Evolutionary conservation across 2,329 filamentous ascomycete genomes (phyloP), one percentile per base, ranked within the genome.

Genomic region (Thielaviopsis populi): DNA sequence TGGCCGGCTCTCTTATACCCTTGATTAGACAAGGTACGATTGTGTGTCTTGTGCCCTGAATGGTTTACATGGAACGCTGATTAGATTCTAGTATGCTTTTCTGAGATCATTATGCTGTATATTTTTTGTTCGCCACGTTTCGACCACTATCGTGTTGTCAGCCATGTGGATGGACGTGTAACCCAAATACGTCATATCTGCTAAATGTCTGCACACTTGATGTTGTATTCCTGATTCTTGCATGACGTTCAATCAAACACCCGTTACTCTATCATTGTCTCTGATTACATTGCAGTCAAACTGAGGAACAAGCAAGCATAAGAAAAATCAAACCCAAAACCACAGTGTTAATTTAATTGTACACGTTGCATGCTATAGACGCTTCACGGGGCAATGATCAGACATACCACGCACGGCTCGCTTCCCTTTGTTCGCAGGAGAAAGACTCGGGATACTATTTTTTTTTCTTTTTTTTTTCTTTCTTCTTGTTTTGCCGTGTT

Each of bases 261-360:
- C 30, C 15, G 33, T 59, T n/a, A 33, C n/a, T 59, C 15, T 17
- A 11, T 33, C 56, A 37, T 22, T 40, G 33, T 37, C 5, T 19
- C 22, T 41, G 1, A 37, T 24, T 17, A 40, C 27, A 24, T 42
- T 24, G 8, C 15, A 19, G 48, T 53, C 17, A 19, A 59, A 2
- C 6, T 40, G 56, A 41, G 24, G 8, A 59, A 33, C 33, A n/a
- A n/a, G 5, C 7, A 33, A 7, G 8, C 22, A 53, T 8, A 50
- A 46, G 11, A 6, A 61, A n/a, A 6, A 50, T 58, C 19, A 50
- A 40, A 37, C 42, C 42, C 33, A 41, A 60, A 60, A 46, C 19
- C 33, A 40, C 11, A 48, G 46, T 19, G 41, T 50, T 61, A 50
- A 61, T 61, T 50, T 61, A 50, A 61, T 61, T 61, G 59, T 61